Conservation (phyloP, 2,329 filamentous ascomycete species). For the Elsinoe arachidis region DNA sequence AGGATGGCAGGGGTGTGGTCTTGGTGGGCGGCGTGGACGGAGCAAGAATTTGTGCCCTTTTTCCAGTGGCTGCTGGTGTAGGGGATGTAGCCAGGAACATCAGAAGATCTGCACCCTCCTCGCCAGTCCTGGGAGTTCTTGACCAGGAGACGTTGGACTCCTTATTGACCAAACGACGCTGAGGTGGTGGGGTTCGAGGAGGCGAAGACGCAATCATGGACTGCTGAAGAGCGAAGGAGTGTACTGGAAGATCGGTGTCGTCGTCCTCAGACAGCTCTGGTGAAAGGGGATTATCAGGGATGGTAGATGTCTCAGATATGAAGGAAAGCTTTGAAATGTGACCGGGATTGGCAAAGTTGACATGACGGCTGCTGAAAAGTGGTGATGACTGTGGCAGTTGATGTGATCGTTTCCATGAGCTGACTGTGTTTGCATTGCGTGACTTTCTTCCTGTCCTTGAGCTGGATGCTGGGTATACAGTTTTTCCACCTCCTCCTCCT, state of each 20-base stretch:
- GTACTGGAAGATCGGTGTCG: constrained; percentile 67
- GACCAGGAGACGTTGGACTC: constrained; percentile 32
- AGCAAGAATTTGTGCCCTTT: constrained; percentile 40
- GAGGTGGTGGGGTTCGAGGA: constrained; percentile 65
- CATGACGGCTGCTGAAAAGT: constrained; percentile 64
- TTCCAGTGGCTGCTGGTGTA: constrained; percentile 60
- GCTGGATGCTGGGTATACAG: constrained; percentile 21
- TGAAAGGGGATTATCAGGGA: constrained; percentile 53
- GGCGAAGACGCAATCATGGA: constrained; percentile 63
- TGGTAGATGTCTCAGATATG: constrained; percentile 60
- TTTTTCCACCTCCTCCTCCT: constrained; percentile 10
- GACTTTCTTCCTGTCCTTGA: constrained; percentile 25
- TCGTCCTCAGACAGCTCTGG: constrained; percentile 66
- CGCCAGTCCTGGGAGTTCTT: constrained; percentile 52
- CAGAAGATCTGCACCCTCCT: constrained; percentile 76
- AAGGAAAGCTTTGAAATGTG: constrained; percentile 69
- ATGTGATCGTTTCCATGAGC: constrained; percentile 69
- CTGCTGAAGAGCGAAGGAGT: constrained; percentile 56
- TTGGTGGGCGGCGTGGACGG: constrained; percentile 49
- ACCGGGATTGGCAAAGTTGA: constrained; percentile 57
- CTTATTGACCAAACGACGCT: constrained; percentile 33
- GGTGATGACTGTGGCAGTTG: constrained; percentile 80
- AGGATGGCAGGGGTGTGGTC: constrained; percentile 60
- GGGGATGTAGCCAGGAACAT: constrained; percentile 89
- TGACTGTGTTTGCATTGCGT: constrained; percentile 26